These are phyloP conservation scores for Kentomonas sorsogonicus DNA, from an alignment of 208 protist genomes.

Conservation along the genomic window DNA sequence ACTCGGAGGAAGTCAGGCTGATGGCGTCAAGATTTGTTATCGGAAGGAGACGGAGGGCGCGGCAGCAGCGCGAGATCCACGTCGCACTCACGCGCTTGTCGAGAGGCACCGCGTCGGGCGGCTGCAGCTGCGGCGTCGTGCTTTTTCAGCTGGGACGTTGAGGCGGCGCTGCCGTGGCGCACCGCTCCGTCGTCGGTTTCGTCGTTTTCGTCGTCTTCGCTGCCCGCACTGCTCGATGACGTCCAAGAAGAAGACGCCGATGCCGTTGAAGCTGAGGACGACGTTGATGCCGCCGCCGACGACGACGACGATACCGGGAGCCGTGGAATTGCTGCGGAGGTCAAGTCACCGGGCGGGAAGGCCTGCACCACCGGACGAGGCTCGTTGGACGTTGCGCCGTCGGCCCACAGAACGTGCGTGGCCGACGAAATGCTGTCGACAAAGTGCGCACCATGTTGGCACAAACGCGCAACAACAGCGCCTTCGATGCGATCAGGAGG, in stretches of 20 bases:
- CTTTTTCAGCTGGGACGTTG: too few relatives aligned
- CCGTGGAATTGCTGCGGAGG: too few relatives aligned
- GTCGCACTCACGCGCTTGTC: too few relatives aligned
- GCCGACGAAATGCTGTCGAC: conserved; percentile 31
- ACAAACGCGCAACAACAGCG: too few relatives aligned
- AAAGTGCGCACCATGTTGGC: conserved; percentile 44
- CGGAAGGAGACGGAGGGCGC: conserved; percentile 18
- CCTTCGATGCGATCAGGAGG: too few relatives aligned
- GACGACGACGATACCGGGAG: conserved; percentile 8
- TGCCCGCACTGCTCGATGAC: too few relatives aligned
- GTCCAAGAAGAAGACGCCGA: too few relatives aligned
- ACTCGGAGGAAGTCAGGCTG: not conserved
- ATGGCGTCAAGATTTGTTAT: not conserved
- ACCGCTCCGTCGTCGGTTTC: too few relatives aligned
- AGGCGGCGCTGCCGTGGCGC: too few relatives aligned
- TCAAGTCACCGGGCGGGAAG: too few relatives aligned
- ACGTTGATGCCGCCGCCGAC: conserved; percentile 9
- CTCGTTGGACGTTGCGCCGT: conserved; percentile 4
- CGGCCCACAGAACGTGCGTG: conserved; percentile 48
- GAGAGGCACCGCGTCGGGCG: not conserved
- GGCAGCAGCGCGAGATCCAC: conserved; percentile 17
- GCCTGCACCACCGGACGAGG: too few relatives aligned
- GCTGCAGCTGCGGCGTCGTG: not conserved
- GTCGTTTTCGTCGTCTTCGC: too few relatives aligned
- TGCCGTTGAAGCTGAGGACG: not conserved